These are phyloP conservation scores for Pulicaria dysenterica DNA, from an alignment of 129 eudicot species.

Conservation along the genomic window DNA sequence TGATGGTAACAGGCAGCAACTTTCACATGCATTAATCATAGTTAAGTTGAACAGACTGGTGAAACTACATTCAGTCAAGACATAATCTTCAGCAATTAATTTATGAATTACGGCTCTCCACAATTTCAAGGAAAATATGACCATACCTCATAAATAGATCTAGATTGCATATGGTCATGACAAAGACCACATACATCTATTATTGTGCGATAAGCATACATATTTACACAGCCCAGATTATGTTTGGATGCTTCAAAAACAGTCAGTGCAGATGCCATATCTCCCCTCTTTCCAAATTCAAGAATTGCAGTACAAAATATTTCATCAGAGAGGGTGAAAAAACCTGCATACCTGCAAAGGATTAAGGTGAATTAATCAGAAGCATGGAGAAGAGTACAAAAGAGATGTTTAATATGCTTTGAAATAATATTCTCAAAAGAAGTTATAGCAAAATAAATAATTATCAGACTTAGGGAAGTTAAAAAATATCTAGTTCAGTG, in stretches of 20 bases:
- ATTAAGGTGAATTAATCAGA: neutral
- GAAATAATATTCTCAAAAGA: neutral
- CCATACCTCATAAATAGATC: conserved; percentile 88
- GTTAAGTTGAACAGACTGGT: neutral
- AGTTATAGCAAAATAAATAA: neutral
- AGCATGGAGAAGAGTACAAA: neutral
- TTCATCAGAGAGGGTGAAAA: conserved; percentile 51
- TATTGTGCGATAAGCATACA: conserved; percentile 83
- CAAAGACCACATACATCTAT: conserved; percentile 97
- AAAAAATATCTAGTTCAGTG: neutral
- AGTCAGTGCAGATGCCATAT: conserved; percentile 66
- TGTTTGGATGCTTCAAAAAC: conserved; percentile 80
- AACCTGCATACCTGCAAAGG: conserved; percentile 65
- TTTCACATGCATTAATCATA: neutral
- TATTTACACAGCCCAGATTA: conserved; percentile 58
- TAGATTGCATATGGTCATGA: conserved; percentile 69
- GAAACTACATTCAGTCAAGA: neutral
- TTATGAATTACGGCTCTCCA: conserved; percentile 5
- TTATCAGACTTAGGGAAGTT: conserved; percentile 6
- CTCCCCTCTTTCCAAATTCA: conserved; percentile 87
- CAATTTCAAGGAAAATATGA: neutral
- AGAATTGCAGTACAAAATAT: conserved; percentile 60
- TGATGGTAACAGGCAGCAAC: conserved; percentile 3
- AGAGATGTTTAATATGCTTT: conserved; percentile 1
- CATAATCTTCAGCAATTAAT: neutral